Evolutionary conservation across 371 early-diverging fungal genomes (phyloP).

Genomic region (Mucor ambiguus): DNA sequence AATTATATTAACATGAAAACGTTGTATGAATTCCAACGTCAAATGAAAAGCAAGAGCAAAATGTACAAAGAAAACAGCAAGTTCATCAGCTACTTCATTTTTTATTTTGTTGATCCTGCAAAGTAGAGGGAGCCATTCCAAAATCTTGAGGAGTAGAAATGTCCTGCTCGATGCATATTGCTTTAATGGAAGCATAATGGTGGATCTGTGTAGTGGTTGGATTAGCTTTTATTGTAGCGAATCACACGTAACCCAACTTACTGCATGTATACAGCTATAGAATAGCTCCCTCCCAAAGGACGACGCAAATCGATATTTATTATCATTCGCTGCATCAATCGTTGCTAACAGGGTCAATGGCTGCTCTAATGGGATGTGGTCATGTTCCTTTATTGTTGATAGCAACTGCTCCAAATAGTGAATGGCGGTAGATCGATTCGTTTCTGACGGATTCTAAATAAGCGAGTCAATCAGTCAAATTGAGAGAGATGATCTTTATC

Average conservation of each 20-base stretch:
- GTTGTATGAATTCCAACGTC: no score
- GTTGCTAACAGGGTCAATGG: conserved; percentile 34
- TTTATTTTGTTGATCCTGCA: conserved; percentile 22
- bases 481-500: not conserved
- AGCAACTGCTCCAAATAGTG: conserved; percentile 24
- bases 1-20: no score
- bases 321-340: conserved; percentile 34
- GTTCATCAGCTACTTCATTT: not conserved
- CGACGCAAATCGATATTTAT: conserved; percentile 35
- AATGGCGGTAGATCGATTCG: conserved; percentile 40
- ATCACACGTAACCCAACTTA: conserved; percentile 6
- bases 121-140: conserved; percentile 61
- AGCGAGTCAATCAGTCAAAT: not conserved
- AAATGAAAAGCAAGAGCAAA: no score
- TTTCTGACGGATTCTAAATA: conserved; percentile 37
- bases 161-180: conserved; percentile 54
- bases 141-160: conserved; percentile 45
- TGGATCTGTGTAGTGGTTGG: conserved; percentile 37
- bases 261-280: conserved; percentile 61
- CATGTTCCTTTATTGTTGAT: conserved; percentile 7
- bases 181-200: conserved; percentile 61
- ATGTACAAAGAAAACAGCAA: no score
- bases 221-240: not conserved
- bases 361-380: conserved; percentile 18
- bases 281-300: conserved; percentile 67